Percentiles rank a stretch among this genome's conserved stretches.
Evolutionary conservation across 2,329 filamentous ascomycete species (phyloP).

Genomic region (Coniochaeta prunicola): DNA sequence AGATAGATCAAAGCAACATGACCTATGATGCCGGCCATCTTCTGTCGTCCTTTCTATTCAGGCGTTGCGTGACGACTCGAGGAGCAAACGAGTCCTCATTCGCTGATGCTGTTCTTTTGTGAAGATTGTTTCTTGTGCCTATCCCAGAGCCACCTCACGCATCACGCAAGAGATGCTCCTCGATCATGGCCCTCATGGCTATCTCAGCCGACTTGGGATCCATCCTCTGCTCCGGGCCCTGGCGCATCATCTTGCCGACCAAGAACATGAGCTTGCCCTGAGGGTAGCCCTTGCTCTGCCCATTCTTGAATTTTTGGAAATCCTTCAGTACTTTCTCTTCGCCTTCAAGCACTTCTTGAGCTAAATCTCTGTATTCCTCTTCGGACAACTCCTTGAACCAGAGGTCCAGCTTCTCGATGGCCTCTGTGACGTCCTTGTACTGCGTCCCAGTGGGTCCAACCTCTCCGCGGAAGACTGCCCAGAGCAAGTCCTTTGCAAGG

Average conservation of each 20-base stretch:
- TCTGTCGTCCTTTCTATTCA: background rate
- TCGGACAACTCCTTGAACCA: slow-evolving; percentile 47
- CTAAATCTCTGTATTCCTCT: slow-evolving; percentile 41
- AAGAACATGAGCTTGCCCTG: slow-evolving; percentile 55
- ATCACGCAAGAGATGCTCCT: slow-evolving; percentile 4
- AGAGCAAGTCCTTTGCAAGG: slow-evolving; percentile 51
- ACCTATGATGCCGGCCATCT: background rate
- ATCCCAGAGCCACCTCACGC: background rate
- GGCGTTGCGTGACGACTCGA: background rate
- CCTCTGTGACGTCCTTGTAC: slow-evolving; percentile 28
- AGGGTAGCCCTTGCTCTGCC: slow-evolving; percentile 31
- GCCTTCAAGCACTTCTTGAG: slow-evolving; percentile 32
- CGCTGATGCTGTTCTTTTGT: background rate
- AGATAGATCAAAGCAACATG: background rate
- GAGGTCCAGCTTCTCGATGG: slow-evolving; percentile 38
- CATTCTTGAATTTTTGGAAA: slow-evolving; percentile 31
- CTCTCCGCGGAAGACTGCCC: slow-evolving; percentile 41
- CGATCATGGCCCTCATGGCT: slow-evolving; percentile 29
- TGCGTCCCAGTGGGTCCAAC: slow-evolving; percentile 18
- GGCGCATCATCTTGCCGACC: slow-evolving; percentile 50
- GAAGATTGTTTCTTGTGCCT: background rate
- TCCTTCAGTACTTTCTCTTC: slow-evolving; percentile 39
- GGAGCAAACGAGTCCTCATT: background rate
- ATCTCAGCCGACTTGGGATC: slow-evolving; percentile 43
- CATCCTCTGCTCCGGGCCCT: slow-evolving; percentile 46